Percentiles rank a stretch among this genome's conserved stretches.
Conservation (phyloP, 805 yeast genomes). For the Vanderwaltozyma polyspora region DNA sequence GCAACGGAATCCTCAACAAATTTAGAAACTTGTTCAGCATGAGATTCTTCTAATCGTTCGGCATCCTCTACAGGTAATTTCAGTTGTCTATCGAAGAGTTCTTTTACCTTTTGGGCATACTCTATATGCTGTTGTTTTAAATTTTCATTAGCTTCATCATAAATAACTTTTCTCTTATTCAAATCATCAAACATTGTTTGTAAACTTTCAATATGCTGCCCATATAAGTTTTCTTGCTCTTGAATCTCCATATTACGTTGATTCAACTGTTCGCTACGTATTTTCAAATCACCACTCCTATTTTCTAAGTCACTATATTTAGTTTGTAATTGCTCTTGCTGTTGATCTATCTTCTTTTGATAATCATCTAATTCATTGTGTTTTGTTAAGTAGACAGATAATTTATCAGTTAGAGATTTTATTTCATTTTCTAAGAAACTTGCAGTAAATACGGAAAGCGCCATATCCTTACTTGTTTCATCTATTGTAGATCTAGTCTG, state of each 20-base stretch:
- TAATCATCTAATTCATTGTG: slow-evolving; percentile 30
- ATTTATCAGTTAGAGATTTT: slow-evolving; percentile 23
- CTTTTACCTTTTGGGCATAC: slow-evolving; percentile 28
- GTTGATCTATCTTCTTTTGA: slow-evolving; percentile 29
- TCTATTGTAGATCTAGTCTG: slow-evolving; percentile 53
- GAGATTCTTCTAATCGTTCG: slow-evolving; percentile 3
- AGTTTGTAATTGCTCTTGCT: slow-evolving; percentile 26
- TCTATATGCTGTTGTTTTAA: slow-evolving; percentile 28
- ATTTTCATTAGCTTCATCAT: slow-evolving; percentile 32
- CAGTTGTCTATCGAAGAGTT: slow-evolving; percentile 25
- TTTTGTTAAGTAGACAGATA: slow-evolving; percentile 17
- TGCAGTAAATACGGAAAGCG: slow-evolving; percentile 44
- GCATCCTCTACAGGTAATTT: slow-evolving; percentile 26
- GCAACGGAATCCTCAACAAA: slow-evolving; percentile 23
- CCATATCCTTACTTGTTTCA: slow-evolving; percentile 60
- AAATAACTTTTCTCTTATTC: slow-evolving; percentile 27
- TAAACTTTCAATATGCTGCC: slow-evolving; percentile 29
- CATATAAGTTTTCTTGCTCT: slow-evolving; percentile 28
- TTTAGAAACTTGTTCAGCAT: slow-evolving; percentile 6
- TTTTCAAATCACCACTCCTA: slow-evolving; percentile 26
- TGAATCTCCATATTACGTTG: slow-evolving; percentile 26
- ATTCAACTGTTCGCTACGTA: slow-evolving; percentile 28
- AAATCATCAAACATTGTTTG: slow-evolving; percentile 27
- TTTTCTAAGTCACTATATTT: slow-evolving; percentile 26
- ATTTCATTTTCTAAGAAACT: slow-evolving; percentile 35